A percentile compares a stretch with the other conserved stretches of the same genome.
These are phyloP conservation scores for Sarocladium strictum DNA, from an alignment of 2,329 filamentous ascomycete species.

Conservation along the genomic window DNA sequence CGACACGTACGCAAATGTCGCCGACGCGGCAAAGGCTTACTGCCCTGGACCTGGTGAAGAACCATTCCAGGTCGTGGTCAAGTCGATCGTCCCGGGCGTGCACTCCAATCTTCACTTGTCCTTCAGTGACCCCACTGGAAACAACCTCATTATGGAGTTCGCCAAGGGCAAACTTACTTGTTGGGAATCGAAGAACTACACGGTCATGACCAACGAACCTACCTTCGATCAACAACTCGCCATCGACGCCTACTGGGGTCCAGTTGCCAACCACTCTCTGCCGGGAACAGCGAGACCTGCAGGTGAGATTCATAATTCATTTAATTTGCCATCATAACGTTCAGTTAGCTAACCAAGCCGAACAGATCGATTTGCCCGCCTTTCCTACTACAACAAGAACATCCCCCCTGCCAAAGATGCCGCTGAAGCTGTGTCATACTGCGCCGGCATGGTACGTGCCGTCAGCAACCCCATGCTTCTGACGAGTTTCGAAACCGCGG, in stretches of 20 bases:
- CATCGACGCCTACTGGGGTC: conserved; percentile 10
- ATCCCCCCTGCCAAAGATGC: conserved; percentile 10
- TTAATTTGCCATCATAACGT: no score
- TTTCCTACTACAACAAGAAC: conserved; percentile 13
- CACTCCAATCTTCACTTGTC: conserved; percentile 12
- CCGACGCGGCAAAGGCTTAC: conserved; percentile 4
- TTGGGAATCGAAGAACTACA: conserved; percentile 12
- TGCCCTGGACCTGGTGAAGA: conserved; percentile 9
- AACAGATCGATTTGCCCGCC: conserved; percentile 15
- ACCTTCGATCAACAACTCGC: conserved; percentile 13
- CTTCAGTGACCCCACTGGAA: conserved; percentile 12
- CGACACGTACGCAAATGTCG: conserved; percentile 13
- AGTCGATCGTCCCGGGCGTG: conserved; percentile 7
- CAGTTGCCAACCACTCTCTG: conserved; percentile 11
- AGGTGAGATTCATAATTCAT: no score
- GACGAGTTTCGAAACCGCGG: background rate
- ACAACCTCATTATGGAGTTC: conserved; percentile 15
- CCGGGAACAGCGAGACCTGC: conserved; percentile 12
- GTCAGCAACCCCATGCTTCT: conserved; percentile 14
- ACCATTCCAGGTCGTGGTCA: conserved; percentile 13
- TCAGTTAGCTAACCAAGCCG: background rate
- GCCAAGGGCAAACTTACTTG: conserved; percentile 12
- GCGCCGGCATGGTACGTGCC: conserved; percentile 15
- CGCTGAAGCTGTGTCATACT: conserved; percentile 12
- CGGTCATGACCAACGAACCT: conserved; percentile 15